Evolutionary conservation across 2,329 filamentous ascomycete species (phyloP), one percentile per base, ranked within the genome.

Genomic region (Pyricularia sp.): DNA sequence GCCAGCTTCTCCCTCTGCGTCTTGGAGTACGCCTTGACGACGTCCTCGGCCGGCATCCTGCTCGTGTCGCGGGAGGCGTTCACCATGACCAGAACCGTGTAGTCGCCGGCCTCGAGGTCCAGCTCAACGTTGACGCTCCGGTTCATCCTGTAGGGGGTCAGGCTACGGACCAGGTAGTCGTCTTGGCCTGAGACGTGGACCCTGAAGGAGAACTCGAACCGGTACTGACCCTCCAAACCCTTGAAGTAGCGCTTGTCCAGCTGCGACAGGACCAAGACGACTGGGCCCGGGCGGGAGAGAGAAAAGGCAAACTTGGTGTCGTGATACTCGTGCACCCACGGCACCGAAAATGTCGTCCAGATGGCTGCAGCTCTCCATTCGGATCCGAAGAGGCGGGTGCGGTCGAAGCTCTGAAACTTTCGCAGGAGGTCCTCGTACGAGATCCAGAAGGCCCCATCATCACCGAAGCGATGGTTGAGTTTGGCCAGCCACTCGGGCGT

Each of bases 361-460:
- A 84, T 83, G 68, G 86, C 84, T 20, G 82, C 84, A 67, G 84
- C 82, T 63, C 83, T 81, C 88, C 87, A 90, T 70, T 85, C 82
- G 1, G 79, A 76, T 25, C 87, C 84, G 76, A 90, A 90, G 23
- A 90, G 82, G 0, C 87, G 81, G 0, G 88, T 90, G 17, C 87
- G 82, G 73, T 90, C 86, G 68, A 90, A 85, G 71, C 84, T 82
- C 66, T 84, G 83, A 73, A 86, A 90, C 73, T 89, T 89, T 71
- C 84, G 83, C 14, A 90, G 81, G 68, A 90, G 80, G 72, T 90
- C 87, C 67, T 85, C 81, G 73, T 88, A 89, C 1, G 85, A 82
- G 70, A 89, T 88, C 86, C 86, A 89, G 73, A 89, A 89, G 14
- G 87, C 85, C 0, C 85, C 87, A 72, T 89, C 86, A 71, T 84